Evolutionary conservation across 1,284 basidiomycete species (phyloP).

Genomic region (Thecaphora thlaspeos): DNA sequence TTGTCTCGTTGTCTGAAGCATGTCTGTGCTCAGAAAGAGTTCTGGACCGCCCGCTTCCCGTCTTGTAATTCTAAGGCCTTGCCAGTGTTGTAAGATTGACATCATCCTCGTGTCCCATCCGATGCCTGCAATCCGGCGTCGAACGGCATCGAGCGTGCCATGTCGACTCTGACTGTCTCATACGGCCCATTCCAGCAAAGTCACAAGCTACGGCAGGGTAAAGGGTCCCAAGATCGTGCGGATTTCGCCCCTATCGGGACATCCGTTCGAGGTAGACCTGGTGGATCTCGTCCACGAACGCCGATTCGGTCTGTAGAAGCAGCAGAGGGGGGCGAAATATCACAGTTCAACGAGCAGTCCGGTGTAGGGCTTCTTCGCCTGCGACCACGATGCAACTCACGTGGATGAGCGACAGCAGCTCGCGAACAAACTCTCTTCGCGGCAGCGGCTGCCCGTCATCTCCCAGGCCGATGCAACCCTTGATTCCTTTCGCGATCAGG

Average conservation of each 20-base stretch:
- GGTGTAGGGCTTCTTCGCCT: neutral
- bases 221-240: no score
- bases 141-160: no score
- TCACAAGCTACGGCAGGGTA: no score
- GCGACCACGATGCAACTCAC: constrained; percentile 60
- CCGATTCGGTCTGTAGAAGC: constrained; percentile 38
- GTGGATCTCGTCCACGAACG: constrained; percentile 46
- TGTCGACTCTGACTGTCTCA: no score
- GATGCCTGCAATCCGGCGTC: no score
- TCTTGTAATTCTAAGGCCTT: no score
- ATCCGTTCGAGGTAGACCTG: constrained; percentile 25
- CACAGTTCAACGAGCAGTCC: constrained; percentile 6
- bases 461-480: constrained; percentile 54
- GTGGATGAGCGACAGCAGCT: constrained; percentile 70
- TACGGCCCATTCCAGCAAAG: no score
- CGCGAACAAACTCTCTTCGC: constrained; percentile 68
- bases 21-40: no score
- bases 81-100: no score
- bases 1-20: no score
- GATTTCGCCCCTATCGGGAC: constrained; percentile 1
- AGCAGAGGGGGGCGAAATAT: neutral
- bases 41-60: no score
- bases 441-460: constrained; percentile 58
- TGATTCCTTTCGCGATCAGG: constrained; percentile 58
- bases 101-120: no score